Conservation (phyloP, 169 alveolate genomes). For the Cyclospora cayetanensis region DNA sequence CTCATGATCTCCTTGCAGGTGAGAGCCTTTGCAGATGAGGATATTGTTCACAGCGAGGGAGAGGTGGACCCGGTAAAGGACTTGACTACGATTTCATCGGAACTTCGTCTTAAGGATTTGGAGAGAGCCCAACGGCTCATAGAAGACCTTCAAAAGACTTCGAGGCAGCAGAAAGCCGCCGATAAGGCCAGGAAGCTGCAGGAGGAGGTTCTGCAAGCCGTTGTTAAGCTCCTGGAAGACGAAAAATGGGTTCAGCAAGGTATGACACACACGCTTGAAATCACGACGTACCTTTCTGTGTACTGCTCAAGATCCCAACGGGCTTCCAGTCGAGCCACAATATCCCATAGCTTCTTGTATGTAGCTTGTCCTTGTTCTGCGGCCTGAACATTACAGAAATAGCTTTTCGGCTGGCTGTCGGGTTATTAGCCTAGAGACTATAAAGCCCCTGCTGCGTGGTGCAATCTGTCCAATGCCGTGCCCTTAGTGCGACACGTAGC, state of each 20-base stretch:
- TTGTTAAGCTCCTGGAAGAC: constrained; percentile 86
- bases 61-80: constrained; percentile 98
- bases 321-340: too few species aligned
- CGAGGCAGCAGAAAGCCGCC: constrained; percentile 87
- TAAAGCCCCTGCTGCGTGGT: too few species aligned
- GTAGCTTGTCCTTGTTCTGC: too few species aligned
- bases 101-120: constrained; percentile 95
- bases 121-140: constrained; percentile 87
- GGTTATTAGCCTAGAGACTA: too few species aligned
- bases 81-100: constrained; percentile 95
- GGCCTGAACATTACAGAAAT: too few species aligned
- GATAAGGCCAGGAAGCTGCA: constrained; percentile 94
- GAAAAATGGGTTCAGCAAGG: constrained; percentile 91
- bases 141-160: constrained; percentile 92
- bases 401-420: too few species aligned
- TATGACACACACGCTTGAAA: background rate
- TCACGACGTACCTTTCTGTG: too few species aligned
- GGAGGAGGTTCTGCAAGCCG: constrained; percentile 90
- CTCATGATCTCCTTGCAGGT: constrained; percentile 68
- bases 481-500: too few species aligned
- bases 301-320: too few species aligned
- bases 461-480: too few species aligned
- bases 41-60: constrained; percentile 97
- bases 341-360: too few species aligned
- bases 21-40: constrained; percentile 97